phyloP scores from a whole-genome alignment of 208 protist genomes.

The Porcisia hertigi region DNA sequence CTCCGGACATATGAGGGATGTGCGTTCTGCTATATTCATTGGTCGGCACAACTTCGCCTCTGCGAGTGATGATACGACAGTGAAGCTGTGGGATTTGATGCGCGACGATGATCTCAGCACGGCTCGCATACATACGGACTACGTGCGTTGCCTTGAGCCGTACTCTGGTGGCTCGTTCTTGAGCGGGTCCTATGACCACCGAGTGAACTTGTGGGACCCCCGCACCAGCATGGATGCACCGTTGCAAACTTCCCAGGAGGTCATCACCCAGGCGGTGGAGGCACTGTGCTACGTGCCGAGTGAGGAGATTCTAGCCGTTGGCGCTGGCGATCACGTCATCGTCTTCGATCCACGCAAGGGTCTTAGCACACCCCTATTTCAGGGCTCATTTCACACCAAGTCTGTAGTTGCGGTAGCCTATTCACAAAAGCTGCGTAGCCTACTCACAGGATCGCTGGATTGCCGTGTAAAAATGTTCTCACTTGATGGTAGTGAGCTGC shows the following conservation, averaged over 20 bases:
- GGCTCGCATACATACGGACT: constrained; percentile 73
- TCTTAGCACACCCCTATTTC: constrained; percentile 40
- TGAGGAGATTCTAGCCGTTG: constrained; percentile 41
- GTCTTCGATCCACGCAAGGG: constrained; percentile 79
- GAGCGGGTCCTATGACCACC: constrained; percentile 88
- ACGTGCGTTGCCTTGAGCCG: constrained; percentile 72
- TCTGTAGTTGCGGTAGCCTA: constrained; percentile 69
- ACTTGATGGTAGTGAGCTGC: constrained; percentile 43
- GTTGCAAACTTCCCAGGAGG: constrained; percentile 42
- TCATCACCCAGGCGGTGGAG: constrained; percentile 57
- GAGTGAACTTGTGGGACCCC: constrained; percentile 81
- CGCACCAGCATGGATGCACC: constrained; percentile 54
- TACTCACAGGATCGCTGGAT: constrained; percentile 77
- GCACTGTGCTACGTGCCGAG: constrained; percentile 47
- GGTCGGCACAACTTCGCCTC: constrained; percentile 78
- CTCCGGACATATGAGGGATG: constrained; percentile 74
- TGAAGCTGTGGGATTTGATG: constrained; percentile 84
- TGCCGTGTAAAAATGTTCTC: constrained; percentile 84
- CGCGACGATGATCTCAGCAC: constrained; percentile 58
- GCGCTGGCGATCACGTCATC: constrained; percentile 55
- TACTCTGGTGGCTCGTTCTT: constrained; percentile 69
- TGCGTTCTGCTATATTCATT: constrained; percentile 75
- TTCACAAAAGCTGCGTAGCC: constrained; percentile 56
- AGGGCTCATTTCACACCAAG: constrained; percentile 82
- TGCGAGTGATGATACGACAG: constrained; percentile 81